These are phyloP conservation scores for Hordeum marinum DNA, from an alignment of 176 grass and related monocot genomes.

Conservation along the genomic window DNA sequence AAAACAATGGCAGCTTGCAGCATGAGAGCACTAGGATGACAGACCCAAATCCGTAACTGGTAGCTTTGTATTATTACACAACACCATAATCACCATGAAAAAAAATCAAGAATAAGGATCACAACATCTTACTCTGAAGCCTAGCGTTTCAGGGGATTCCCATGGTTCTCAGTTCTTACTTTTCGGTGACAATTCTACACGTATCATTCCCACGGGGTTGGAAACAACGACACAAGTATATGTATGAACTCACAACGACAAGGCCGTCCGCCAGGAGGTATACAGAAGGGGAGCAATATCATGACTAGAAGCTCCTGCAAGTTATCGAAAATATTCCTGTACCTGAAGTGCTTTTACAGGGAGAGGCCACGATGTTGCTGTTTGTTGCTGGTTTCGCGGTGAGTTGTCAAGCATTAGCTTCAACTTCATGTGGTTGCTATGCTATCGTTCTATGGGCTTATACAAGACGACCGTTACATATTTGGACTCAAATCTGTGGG, in stretches of 20 bases:
- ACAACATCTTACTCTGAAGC: slow-evolving; percentile 23
- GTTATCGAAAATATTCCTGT: slow-evolving; percentile 34
- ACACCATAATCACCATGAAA: not conserved
- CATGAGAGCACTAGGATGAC: not conserved
- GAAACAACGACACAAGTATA: not conserved
- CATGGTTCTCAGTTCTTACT: slow-evolving; percentile 20
- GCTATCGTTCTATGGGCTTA: slow-evolving; percentile 71
- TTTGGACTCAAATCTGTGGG: slow-evolving; percentile 93
- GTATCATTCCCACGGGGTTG: not conserved
- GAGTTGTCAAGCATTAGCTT: slow-evolving; percentile 50
- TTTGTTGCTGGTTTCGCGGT: slow-evolving; percentile 26
- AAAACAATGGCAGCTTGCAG: not conserved
- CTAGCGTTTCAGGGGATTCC: slow-evolving; percentile 30
- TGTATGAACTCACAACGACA: not conserved
- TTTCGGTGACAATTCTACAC: slow-evolving; percentile 26
- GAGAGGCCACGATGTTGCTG: slow-evolving; percentile 17
- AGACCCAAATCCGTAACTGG: not conserved
- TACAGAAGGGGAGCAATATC: slow-evolving; percentile 19
- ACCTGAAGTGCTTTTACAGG: slow-evolving; percentile 43
- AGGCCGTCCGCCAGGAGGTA: not conserved
- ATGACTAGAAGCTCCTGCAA: slow-evolving; percentile 18
- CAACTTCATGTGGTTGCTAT: slow-evolving; percentile 14
- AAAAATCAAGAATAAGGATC: slow-evolving; percentile 20
- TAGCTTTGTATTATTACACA: slow-evolving; percentile 25
- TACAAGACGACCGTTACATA: slow-evolving; percentile 93